Evolutionary conservation across 202 grass and related monocot genomes (phyloP).

Genomic region (Panicum hallii): DNA sequence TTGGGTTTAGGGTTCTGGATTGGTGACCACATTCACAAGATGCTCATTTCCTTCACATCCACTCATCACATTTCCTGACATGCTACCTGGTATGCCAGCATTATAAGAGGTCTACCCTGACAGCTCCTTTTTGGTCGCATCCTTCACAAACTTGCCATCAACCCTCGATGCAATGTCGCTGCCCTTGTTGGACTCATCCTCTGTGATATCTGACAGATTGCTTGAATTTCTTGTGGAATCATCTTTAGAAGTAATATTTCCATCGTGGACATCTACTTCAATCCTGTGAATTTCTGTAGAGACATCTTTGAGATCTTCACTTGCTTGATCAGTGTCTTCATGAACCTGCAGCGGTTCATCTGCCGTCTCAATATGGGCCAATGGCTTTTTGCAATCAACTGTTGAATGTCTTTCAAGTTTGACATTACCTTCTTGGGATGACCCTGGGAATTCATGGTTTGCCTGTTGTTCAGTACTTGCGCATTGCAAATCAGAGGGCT

Average conservation of each 20-base stretch:
- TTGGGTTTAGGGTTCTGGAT: slow-evolving; percentile 25
- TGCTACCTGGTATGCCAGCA: slow-evolving; percentile 10
- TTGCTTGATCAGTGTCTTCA: slow-evolving; percentile 40
- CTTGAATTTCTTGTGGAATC: slow-evolving; percentile 37
- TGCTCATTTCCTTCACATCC: not conserved
- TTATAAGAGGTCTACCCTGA: slow-evolving; percentile 26
- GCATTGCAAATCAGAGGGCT: slow-evolving; percentile 40
- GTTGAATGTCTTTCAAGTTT: slow-evolving; percentile 26
- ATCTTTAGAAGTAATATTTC: slow-evolving; percentile 30
- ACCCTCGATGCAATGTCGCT: not conserved
- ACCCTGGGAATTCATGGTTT: slow-evolving; percentile 25
- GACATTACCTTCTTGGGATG: slow-evolving; percentile 38
- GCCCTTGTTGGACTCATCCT: slow-evolving; percentile 28
- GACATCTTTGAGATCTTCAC: slow-evolving; percentile 22
- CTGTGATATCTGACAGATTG: slow-evolving; percentile 32
- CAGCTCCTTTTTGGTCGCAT: not conserved
- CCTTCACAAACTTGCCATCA: not conserved
- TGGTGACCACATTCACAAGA: slow-evolving; percentile 2
- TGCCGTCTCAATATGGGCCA: slow-evolving; percentile 8
- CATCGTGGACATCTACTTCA: slow-evolving; percentile 37
- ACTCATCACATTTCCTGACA: slow-evolving; percentile 20
- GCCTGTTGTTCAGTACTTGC: slow-evolving; percentile 35
- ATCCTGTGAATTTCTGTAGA: slow-evolving; percentile 24
- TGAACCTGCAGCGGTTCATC: slow-evolving; percentile 40
- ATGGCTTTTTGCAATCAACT: slow-evolving; percentile 40